Base-by-base conservation (phyloP, 2,329 filamentous ascomycete species). In the Drechslerella coelobrocha region DNA sequence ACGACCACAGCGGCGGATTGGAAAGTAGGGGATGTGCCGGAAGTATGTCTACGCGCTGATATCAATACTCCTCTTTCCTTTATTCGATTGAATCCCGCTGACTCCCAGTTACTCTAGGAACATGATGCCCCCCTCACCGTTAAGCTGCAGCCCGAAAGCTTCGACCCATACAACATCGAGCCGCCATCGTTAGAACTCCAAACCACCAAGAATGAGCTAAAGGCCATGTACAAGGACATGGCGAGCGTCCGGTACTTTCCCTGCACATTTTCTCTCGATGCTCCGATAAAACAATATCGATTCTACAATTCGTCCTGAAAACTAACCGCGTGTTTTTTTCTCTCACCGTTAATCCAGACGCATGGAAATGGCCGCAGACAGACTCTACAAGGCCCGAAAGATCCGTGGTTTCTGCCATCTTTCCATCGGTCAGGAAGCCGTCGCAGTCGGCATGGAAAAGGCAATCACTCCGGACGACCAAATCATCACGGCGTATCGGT, bases 321-420 rank as follows among this genome's bases (percentile, higher is more conserved):
- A 39, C 12, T 62, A 26, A 31, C 43, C 7, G n/a, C 26, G 12
- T 5, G 37, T 54, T 7, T 9, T 19, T 6, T 57, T 37, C 31
- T 21, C 24, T 60, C 9, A 31, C 34, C 21, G 17, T 9, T 17
- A 72, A 43, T 73, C 61, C 77, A 96, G 92, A 83, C 94, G 96
- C 81, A 96, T 99, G 94, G 94, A 99, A 83, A 96, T 99, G 93
- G 92, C 93, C 75, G 92, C 94, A 83, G 94, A 99, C 80, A 88
- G 93, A 80, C 85, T 99, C 78, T 99, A 99, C 90, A 99, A 99
- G 85, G 94, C 97, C 85, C 99, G 99, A 89, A 97, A 99, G 86
- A 97, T 99, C 78, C 90, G 94, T 78, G 94, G 94, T 83, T 99
- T 99, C 89, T 99, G 94, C 84, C 94, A 99, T 83, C 83, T 99